These are phyloP conservation scores for Cladosporium sp. DNA, from an alignment of 2,329 filamentous ascomycete species.

Conservation along the genomic window DNA sequence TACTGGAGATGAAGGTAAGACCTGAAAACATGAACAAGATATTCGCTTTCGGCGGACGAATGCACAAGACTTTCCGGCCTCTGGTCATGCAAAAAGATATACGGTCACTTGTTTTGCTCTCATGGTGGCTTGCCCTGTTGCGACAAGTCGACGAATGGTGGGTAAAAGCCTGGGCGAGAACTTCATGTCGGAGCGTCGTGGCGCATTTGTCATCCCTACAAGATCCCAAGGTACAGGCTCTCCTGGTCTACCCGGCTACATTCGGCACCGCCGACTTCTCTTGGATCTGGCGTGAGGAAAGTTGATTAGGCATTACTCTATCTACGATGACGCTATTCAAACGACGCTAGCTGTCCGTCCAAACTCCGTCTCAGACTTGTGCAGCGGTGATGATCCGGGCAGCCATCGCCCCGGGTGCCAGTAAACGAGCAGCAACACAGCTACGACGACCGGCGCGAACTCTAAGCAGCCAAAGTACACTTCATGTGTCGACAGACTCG, in stretches of 20 bases:
- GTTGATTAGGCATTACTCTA: not conserved
- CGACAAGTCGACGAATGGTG: constrained; percentile 27
- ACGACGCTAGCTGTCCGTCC: not conserved
- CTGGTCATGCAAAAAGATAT: constrained; percentile 23
- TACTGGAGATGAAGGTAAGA: constrained; percentile 20
- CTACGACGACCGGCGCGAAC: constrained; percentile 55
- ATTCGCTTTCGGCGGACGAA: constrained; percentile 24
- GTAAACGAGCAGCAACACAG: constrained; percentile 47
- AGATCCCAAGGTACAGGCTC: constrained; percentile 19
- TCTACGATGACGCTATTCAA: not conserved
- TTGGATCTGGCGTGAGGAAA: constrained; percentile 15
- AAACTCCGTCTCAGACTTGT: constrained; percentile 11
- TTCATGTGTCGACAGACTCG: constrained; percentile 51
- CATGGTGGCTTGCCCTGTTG: constrained; percentile 26
- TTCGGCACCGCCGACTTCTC: constrained; percentile 16
- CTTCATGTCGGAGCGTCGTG: constrained; percentile 24
- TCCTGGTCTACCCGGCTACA: constrained; percentile 24
- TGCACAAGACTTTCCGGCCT: constrained; percentile 19
- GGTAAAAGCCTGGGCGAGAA: constrained; percentile 22
- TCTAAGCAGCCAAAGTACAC: constrained; percentile 56
- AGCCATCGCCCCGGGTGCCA: constrained; percentile 49
- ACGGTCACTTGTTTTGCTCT: constrained; percentile 22
- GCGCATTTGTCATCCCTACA: constrained; percentile 16
- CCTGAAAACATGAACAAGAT: constrained; percentile 23
- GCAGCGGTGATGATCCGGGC: not conserved